Base-by-base conservation (phyloP, 108 stramenopile species). In the Conticribra guillardii region DNA sequence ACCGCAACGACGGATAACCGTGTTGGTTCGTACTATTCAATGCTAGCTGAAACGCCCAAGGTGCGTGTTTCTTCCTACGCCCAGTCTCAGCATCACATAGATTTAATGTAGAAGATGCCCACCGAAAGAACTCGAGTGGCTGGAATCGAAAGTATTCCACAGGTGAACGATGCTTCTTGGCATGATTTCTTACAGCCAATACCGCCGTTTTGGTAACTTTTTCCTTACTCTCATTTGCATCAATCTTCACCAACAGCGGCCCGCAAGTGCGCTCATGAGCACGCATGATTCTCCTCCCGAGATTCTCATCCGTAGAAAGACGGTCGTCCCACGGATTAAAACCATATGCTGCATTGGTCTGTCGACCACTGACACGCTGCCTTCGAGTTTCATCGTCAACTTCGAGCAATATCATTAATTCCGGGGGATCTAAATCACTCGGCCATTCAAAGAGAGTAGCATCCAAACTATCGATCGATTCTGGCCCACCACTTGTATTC, bases 271-370 rank as follows among this genome's bases (percentile, higher is more conserved):
- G 63, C 27, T 65, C 18, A 0, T 75, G 50, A 0, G 63, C 54
- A 17, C 50, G 21, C 58, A 81, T 34, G 22, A 75, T 81, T 23
- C 74, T 68, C n/a, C 28, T 17, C 24, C 69, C 74, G 0, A 80
- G 26, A 18, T 16, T 48, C 14, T 19, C 14, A 61, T 75, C 80
- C 23, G 69, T 70, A 2, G 51, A 71, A 21, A 75, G 48, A 70
- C 80, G 60, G 2, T 75, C 70, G 51, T 81, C 80, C 74, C 80
- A 76, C 8, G 80, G 80, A 76, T 81, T 81, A 50, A 65, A 81
- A n/a, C 37, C 2, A 14, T 45, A 55, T 46, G 50, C 49, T 30
- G 41, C 59, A 18, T 19, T 22, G n/a, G n/a, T n/a, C n/a, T n/a
- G n/a, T n/a, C 80, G 80, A 26, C 41, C 11, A 2, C 71, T 24